Evolutionary conservation across 2,329 filamentous ascomycete genomes (phyloP), one percentile per base, ranked within the genome.

Genomic region (Clonostachys solani): DNA sequence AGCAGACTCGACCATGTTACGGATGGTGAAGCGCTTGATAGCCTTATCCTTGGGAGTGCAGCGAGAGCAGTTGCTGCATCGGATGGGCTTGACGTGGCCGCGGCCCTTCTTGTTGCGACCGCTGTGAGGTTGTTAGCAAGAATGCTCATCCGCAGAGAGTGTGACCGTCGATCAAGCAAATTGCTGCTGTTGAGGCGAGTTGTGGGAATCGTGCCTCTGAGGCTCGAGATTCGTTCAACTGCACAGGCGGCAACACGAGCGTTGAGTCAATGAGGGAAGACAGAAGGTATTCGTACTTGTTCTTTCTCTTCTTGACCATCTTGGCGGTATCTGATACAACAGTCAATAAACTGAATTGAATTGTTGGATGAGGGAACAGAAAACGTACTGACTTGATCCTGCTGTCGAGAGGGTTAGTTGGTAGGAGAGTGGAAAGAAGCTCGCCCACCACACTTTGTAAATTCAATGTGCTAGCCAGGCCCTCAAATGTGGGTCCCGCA

Each of bases 1-100:
- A 69, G 95, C 94, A 68, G 92, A 96, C 81, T 99, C 94, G 62
- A 99, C 94, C 94, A 99, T 99, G 88, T 99, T 97, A 75, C 94
- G 88, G 84, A 99, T 83, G 80, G 94, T 99, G 84, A 99, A 99
- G 80, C 94, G 86, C 91, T 99, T 99, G 85, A 99, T 97, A 63
- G 95, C 94, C 90, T 99, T 99, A 72, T 99, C 94, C 87, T 99
- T 99, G 74, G 92, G 92, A 53, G 89, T 95, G 83, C 87, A 91
- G 78, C 87, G 83, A 71, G 79, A 81, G 80, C 80, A 83, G 79
- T 83, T 83, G 74, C 74, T 78, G 79, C 80, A 83, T 63, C 80
- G 89, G 80, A 99, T 96, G 70, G 94, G 95, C 86, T 99, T 99
- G 80, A 95, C 91, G 84, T 97, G 92, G 81, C 94, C 94, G 75